Conservation (phyloP, 768 basidiomycete genomes). For the Suillus placidus region DNA sequence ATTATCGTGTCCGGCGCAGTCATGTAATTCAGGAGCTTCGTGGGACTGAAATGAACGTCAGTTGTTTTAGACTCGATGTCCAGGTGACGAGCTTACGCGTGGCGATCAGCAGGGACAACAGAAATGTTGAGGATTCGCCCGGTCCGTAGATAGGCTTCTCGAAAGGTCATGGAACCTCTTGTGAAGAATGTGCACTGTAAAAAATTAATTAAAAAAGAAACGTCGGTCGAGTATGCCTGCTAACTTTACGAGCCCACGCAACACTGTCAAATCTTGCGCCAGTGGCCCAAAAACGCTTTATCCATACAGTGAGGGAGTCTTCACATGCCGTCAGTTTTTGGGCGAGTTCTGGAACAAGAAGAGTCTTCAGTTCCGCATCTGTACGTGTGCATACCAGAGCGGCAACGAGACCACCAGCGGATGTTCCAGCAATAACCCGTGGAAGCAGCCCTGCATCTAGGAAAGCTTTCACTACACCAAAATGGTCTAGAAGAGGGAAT, state of each 20-base stretch:
- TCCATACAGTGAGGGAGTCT: constrained; percentile 72
- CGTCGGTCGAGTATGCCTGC: constrained; percentile 12
- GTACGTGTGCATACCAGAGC: constrained; percentile 84
- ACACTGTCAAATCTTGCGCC: constrained; percentile 96
- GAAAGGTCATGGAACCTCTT: constrained; percentile 91
- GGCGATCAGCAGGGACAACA: constrained; percentile 86
- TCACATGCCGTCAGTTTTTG: constrained; percentile 81
- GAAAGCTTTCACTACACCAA: constrained; percentile 91
- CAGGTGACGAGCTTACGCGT: constrained; percentile 58
- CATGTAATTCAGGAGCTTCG: constrained; percentile 93
- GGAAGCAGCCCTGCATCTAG: constrained; percentile 85
- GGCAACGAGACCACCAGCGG: constrained; percentile 84
- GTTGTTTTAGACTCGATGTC: neutral
- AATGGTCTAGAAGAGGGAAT: constrained; percentile 58
- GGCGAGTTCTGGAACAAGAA: constrained; percentile 84
- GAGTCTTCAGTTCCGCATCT: constrained; percentile 76
- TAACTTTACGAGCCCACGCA: constrained; percentile 86
- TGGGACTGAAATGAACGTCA: constrained; percentile 59
- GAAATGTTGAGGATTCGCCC: constrained; percentile 94
- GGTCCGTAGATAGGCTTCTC: constrained; percentile 90
- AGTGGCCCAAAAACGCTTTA: constrained; percentile 74
- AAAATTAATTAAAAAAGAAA: neutral
- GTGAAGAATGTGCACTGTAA: constrained; percentile 87
- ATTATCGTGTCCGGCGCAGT: constrained; percentile 93
- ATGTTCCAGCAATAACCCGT: constrained; percentile 92